Evolutionary conservation across 306 rosid genomes (phyloP), one percentile per base, ranked within the genome.

Genomic region (Aeschynomene evenia): DNA sequence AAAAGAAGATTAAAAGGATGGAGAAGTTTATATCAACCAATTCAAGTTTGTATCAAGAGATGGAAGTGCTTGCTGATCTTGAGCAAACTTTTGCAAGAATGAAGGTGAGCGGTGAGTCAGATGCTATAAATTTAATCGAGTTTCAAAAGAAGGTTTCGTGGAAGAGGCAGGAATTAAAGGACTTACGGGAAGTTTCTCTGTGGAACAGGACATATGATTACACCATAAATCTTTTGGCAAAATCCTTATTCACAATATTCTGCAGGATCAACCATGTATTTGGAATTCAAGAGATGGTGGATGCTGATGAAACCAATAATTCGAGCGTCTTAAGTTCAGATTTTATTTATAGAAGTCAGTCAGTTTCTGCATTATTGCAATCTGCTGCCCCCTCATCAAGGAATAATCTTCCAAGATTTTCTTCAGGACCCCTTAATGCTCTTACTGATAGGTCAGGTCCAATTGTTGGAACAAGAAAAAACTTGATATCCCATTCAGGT

Each of bases 131-230:
- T 82, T 75, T 89, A 65, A 66, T 66, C 0, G 92, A 92, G 82
- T 89, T 83, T 80, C 92, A 80, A 82, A 95, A 87, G 80, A 95
- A 87, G 80, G 91, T 92, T 71, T 62, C 66, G 18, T 78, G 88
- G 90, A 92, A 92, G 82, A 85, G 75, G 85, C 91, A 75, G 11
- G 96, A 89, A 68, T 92, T 89, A 82, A 92, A 81, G 75, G 71
- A 70, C 83, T 72, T 92, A 56, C 77, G 84, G 78, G 91, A 87
- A 21, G 52, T 75, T 62, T 91, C 99, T 70, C 69, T 91, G 74
- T 95, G 99, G 99, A 95, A 83, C 84, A 78, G 82, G 84, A 89
- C 96, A 28, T 91, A 84, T 26, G 97, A 95, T 75, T 95, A 95
- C 79, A 52, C 91, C 5, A 72, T 91, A 68, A 88, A 65, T 75